These are phyloP conservation scores for Colletotrichum graminicola DNA, from an alignment of 2,329 filamentous ascomycete genomes.

Conservation along the genomic window DNA sequence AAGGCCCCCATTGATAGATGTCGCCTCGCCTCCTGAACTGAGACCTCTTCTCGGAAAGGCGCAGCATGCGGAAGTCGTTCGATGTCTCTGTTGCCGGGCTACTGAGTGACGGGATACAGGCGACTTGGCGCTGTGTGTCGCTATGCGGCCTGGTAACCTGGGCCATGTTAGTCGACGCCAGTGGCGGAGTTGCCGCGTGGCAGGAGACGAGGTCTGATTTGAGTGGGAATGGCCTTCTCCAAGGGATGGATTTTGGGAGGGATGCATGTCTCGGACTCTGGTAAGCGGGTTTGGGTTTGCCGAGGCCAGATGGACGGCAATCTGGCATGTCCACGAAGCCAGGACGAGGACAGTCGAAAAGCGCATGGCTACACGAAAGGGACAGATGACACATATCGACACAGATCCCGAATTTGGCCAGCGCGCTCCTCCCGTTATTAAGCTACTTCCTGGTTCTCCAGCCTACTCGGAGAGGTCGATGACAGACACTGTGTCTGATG, in stretches of 20 bases:
- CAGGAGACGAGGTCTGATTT: background rate
- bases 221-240: background rate
- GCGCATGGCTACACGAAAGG: background rate
- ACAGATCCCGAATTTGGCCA: no score
- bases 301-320: background rate
- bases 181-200: slow-evolving; percentile 3
- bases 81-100: slow-evolving; percentile 15
- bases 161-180: background rate
- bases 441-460: background rate
- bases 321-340: no score
- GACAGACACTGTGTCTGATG: background rate
- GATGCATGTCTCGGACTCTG: background rate
- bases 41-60: slow-evolving; percentile 3
- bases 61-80: slow-evolving; percentile 5
- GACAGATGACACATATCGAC: background rate
- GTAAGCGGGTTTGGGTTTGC: background rate
- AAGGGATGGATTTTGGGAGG: background rate
- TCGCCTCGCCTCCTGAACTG: background rate
- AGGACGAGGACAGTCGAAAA: background rate
- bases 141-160: background rate
- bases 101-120: slow-evolving; percentile 1
- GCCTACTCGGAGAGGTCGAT: background rate
- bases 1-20: background rate
- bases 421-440: background rate
- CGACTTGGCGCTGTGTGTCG: slow-evolving; percentile 6